Evolutionary conservation across 2,329 filamentous ascomycete species (phyloP), one percentile per base, ranked within the genome.

Genomic region (Diplodia corticola): DNA sequence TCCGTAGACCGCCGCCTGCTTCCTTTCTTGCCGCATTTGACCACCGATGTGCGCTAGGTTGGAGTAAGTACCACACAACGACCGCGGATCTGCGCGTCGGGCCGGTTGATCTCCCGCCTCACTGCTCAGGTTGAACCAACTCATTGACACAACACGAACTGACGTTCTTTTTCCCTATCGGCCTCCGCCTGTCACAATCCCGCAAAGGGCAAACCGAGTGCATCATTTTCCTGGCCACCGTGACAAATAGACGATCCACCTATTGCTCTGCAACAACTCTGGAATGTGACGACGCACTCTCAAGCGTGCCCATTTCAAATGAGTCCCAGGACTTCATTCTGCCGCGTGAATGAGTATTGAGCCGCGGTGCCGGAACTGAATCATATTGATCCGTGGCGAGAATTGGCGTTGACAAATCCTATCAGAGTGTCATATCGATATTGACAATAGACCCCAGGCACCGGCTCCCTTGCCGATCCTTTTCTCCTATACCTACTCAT

Each of bases 31-130:
- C n/a, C 7, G 17, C 40, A 20, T 20, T n/a, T 44, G n/a, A 44
- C 40, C 6, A 6, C n/a, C 17, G 40, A 44, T 44, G 40, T 20
- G 40, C 17, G 40, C 40, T n/a, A 44, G 40, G 40, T 44, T 20
- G 40, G 5, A 44, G n/a, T 44, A 20, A 20, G 40, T 44, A 24
- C 48, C 22, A 26, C 22, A 50, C 9, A 24, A 50, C 48, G 24
- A 24, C 24, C 9, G 48, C 33, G 48, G 20, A 24, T 50, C 20
- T 35, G 53, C 55, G 55, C 55, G 28, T 46, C 55, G 55, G 55
- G 7, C 55, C 55, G 55, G 55, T 26, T 30, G 55, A 60, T 60
- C 55, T 60, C 55, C 55, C 55, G 55, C 15, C 35, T 12, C 35
- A 20, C 7, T 20, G 30, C 13, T 20, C 33, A 7, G 40, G 40